These are phyloP conservation scores for Paraphoma sp. DNA, from an alignment of 2,329 filamentous ascomycete species.

Conservation along the genomic window DNA sequence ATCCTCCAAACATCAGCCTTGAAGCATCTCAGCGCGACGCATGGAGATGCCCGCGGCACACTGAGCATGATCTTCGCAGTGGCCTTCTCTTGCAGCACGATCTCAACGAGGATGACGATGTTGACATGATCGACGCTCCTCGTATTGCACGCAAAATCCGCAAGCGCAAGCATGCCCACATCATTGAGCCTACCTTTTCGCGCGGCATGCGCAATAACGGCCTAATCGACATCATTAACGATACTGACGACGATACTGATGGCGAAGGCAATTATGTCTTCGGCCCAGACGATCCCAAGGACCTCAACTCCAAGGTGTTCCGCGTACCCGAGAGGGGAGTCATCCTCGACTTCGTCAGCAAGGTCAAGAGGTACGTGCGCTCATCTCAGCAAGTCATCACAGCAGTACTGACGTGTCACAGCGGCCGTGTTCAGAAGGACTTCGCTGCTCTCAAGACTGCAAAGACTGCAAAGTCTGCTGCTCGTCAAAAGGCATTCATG, in stretches of 20 bases:
- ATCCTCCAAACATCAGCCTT: conserved; percentile 67
- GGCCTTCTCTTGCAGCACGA: conserved; percentile 42
- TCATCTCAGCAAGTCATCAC: conserved; percentile 5
- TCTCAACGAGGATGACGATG: conserved; percentile 38
- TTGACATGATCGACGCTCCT: conserved; percentile 37
- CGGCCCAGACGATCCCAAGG: conserved; percentile 47
- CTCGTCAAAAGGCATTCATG: conserved; percentile 33
- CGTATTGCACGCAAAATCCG: conserved; percentile 53
- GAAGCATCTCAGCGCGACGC: conserved; percentile 66
- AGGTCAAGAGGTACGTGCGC: conserved; percentile 55
- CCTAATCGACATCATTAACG: conserved; percentile 54
- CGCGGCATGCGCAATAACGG: conserved; percentile 68
- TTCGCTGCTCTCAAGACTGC: conserved; percentile 16
- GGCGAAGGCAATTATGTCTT: conserved; percentile 53
- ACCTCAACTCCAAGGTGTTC: conserved; percentile 49
- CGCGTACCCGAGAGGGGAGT: conserved; percentile 55
- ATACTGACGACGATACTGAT: conserved; percentile 51
- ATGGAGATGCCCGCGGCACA: conserved; percentile 90
- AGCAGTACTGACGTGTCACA: conserved; percentile 22
- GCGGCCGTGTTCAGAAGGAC: conserved; percentile 31
- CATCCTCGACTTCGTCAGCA: conserved; percentile 67
- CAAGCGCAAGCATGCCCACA: conserved; percentile 56
- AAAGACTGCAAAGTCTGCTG: conserved; percentile 17
- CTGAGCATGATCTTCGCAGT: conserved; percentile 72
- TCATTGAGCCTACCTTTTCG: conserved; percentile 56